Evolutionary conservation across 2,329 filamentous ascomycete genomes (phyloP).

Genomic region (Sphaerulina vaccinii): DNA sequence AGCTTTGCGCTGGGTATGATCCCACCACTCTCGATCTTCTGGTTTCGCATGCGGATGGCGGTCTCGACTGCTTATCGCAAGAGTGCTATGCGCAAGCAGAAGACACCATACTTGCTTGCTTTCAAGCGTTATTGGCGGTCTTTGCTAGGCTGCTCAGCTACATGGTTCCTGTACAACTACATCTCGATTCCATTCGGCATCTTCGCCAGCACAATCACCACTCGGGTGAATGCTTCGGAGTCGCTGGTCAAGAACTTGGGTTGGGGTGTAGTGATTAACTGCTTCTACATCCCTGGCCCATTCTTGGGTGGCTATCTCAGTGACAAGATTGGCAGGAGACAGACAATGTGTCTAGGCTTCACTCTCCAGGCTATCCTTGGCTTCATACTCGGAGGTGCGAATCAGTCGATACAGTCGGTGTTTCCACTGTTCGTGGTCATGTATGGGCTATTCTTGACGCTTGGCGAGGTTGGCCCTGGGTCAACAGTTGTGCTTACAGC

Average conservation of each 20-base stretch:
- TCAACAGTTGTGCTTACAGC: slow-evolving; percentile 70
- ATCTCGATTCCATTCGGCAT: slow-evolving; percentile 80
- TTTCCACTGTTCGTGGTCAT: slow-evolving; percentile 64
- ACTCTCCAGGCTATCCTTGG: slow-evolving; percentile 71
- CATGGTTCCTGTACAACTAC: slow-evolving; percentile 78
- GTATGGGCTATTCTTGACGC: slow-evolving; percentile 71
- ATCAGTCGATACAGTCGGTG: slow-evolving; percentile 34
- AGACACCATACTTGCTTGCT: slow-evolving; percentile 51
- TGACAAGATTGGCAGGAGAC: slow-evolving; percentile 73
- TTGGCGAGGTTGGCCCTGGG: slow-evolving; percentile 72
- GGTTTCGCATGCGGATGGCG: slow-evolving; percentile 67
- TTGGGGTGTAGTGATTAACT: slow-evolving; percentile 83
- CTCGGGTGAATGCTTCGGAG: slow-evolving; percentile 56
- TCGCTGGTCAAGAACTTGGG: slow-evolving; percentile 72
- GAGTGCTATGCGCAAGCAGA: slow-evolving; percentile 60
- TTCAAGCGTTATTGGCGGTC: slow-evolving; percentile 69
- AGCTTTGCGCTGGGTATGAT: slow-evolving; percentile 74
- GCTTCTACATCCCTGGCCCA: slow-evolving; percentile 83
- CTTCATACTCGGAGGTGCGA: slow-evolving; percentile 77
- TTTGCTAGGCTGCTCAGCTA: slow-evolving; percentile 64
- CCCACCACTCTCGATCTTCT: slow-evolving; percentile 68
- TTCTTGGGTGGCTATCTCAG: slow-evolving; percentile 72
- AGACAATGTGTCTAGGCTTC: slow-evolving; percentile 70
- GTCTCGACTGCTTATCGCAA: slow-evolving; percentile 78
- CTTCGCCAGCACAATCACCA: slow-evolving; percentile 76